phyloP scores from a whole-genome alignment of 176 grass and related monocot genomes.

The Triticum dicoccoides region DNA sequence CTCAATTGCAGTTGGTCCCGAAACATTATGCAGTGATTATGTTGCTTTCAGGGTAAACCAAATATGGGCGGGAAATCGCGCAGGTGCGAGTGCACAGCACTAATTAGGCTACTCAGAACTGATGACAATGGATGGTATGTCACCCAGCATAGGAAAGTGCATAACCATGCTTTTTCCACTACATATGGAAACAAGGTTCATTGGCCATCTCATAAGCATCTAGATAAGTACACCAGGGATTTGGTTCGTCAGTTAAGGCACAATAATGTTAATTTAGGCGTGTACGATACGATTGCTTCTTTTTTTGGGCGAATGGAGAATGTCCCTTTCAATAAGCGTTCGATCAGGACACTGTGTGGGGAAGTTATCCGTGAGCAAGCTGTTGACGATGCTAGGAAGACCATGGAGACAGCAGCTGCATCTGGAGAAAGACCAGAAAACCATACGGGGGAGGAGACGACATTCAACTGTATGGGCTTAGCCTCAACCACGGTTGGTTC shows the following conservation, averaged over 20 bases:
- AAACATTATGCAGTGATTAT: neutral
- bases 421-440: neutral
- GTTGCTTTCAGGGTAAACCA: slow-evolving; percentile 3
- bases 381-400: neutral
- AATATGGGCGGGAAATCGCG: neutral
- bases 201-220: slow-evolving; percentile 16
- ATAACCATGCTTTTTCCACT: neutral
- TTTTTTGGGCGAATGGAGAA: slow-evolving; percentile 9
- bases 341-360: slow-evolving; percentile 1
- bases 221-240: slow-evolving; percentile 12
- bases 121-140: slow-evolving; percentile 8
- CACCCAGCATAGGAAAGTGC: slow-evolving; percentile 7
- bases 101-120: slow-evolving; percentile 15
- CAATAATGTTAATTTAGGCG: neutral
- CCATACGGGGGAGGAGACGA: neutral
- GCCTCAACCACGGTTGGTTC: neutral
- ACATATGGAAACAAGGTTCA: neutral
- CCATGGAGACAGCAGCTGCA: neutral
- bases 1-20: neutral
- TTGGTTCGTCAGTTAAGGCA: neutral
- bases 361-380: slow-evolving; percentile 9
- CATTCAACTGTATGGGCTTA: neutral
- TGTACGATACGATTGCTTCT: slow-evolving; percentile 3
- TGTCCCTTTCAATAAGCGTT: slow-evolving; percentile 11
- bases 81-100: neutral